Evolutionary conservation across 495 filamentous ascomycete genomes (phyloP), one percentile per base, ranked within the genome.

Genomic region (Daldinia bambusicola): DNA sequence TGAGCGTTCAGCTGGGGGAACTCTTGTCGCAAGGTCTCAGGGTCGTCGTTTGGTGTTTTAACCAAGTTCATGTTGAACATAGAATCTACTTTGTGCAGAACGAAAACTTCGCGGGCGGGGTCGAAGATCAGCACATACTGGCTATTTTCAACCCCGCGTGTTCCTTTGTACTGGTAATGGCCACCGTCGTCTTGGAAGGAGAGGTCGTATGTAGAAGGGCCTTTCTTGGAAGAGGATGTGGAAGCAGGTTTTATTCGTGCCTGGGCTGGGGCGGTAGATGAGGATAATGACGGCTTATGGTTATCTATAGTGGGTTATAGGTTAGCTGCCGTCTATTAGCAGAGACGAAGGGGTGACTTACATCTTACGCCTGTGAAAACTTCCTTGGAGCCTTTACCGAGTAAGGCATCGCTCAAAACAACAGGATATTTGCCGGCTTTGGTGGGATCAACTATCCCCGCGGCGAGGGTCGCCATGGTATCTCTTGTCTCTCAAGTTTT

Each of bases 51-150:
- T 56, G 72, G 83, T 4, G 79, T 84, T 31, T 77, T 76, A 18
- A 82, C 80, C 18, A 87, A 71, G 69, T 87, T 87, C 86, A 88
- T 87, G 71, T 87, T 81, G 76, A 88, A 88, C 53, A 81, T 82
- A n/a, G 84, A 87, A 66, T 88, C 84, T 37, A 88, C 76, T 43
- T 80, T 81, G 75, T 88, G 84, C n/a, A 88, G 77, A 43, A 88
- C 80, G 70, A 87, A 85, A 57, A 81, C 84, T 67, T 88, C 79
- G 69, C 82, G 84, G 12, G 72, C 74, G 9, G 85, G 79, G 65
- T 88, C 85, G 64, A 87, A 87, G 36, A 87, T 83, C 63, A 88
- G 80, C 30, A 87, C 82, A 72, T 82, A 87, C 63, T 87, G 81
- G 61, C 77, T 80, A 38, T 87, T 82, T 63, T 80, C 81, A 38